Percentiles rank a stretch among this genome's conserved stretches.
Conservation (phyloP, 371 early-diverging fungal species). For the Lichtheimia hyalospora region DNA sequence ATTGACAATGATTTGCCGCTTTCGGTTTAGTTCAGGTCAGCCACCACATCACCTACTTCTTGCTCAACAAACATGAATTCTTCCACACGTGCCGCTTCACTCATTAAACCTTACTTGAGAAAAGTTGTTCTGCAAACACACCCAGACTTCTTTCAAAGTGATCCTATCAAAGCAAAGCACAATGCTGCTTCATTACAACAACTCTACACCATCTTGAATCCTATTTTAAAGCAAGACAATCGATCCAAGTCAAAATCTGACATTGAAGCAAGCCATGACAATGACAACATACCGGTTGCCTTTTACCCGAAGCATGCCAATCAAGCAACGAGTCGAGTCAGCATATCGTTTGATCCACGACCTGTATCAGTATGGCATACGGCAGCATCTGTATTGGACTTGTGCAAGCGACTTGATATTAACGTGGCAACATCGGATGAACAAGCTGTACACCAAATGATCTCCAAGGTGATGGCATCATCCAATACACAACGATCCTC, state of each 20-base stretch:
- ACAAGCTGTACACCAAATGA: conserved; percentile 4
- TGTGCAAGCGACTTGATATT: conserved; percentile 7
- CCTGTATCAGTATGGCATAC: conserved; percentile 2
- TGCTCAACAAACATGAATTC: no score
- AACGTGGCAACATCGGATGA: conserved; percentile 4
- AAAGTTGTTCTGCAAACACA: conserved; percentile 40
- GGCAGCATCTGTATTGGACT: not conserved
- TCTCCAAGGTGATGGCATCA: not conserved
- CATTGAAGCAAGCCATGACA: not conserved
- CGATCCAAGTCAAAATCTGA: not conserved
- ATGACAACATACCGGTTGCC: not conserved
- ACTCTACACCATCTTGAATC: conserved; percentile 20
- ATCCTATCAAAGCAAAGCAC: conserved; percentile 23
- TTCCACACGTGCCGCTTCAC: conserved; percentile 1
- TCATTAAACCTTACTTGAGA: conserved; percentile 39
- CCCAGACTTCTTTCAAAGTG: conserved; percentile 40
- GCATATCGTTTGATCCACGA: not conserved
- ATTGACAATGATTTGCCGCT: no score
- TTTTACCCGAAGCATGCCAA: conserved; percentile 12
- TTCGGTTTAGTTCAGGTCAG: no score
- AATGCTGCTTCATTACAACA: conserved; percentile 39
- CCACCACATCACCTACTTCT: no score
- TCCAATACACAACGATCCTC: not conserved
- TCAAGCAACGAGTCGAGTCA: not conserved
- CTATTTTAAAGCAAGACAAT: conserved; percentile 1